Evolutionary conservation across 1,284 basidiomycete genomes (phyloP).

Genomic region (Ceratobasidium sp.): DNA sequence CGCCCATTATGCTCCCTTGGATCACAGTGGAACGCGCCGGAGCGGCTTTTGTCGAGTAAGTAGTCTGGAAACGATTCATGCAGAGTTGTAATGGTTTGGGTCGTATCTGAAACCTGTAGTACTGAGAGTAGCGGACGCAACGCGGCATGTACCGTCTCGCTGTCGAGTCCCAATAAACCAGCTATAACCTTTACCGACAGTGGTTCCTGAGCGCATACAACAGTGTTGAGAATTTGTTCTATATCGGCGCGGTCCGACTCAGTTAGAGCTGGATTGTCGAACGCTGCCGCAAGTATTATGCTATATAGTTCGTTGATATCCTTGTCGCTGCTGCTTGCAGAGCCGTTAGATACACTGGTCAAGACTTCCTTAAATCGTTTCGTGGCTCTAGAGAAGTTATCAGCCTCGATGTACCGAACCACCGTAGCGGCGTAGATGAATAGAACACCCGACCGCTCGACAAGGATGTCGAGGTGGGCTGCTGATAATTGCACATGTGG

Average conservation of each 20-base stretch:
- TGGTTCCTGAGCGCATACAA: constrained; percentile 21
- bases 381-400: too few species aligned
- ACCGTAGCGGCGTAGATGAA: too few species aligned
- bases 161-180: neutral
- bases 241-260: neutral
- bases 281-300: neutral
- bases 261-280: neutral
- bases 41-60: neutral
- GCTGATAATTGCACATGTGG: too few species aligned
- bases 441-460: too few species aligned
- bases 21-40: neutral
- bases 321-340: too few species aligned
- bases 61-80: constrained; percentile 23
- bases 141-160: neutral
- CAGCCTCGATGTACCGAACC: too few species aligned
- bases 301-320: neutral
- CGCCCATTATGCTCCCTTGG: neutral
- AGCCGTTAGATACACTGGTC: too few species aligned
- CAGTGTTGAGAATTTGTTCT: neutral
- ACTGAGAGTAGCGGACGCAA: constrained; percentile 21
- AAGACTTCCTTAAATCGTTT: too few species aligned
- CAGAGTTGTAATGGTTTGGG: neutral
- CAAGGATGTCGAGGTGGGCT: too few species aligned
- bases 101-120: neutral
- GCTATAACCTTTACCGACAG: neutral